Base-by-base conservation (phyloP, 176 grass and related monocot genomes). In the Metroxylon sagu region DNA sequence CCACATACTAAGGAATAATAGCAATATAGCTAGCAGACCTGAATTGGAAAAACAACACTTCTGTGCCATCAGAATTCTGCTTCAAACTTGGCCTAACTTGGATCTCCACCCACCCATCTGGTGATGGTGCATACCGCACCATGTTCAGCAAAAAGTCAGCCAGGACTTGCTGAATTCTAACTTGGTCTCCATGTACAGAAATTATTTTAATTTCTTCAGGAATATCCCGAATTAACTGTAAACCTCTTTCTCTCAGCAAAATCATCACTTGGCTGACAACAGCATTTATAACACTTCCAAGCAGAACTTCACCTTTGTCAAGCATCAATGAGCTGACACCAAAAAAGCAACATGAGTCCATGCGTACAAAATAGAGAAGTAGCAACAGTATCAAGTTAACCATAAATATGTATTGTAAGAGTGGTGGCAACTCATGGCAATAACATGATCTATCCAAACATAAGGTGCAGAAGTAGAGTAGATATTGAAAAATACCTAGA, bases 201-300 rank as follows among this genome's bases (percentile, higher is more conserved):
- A 80, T 65, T 25, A 76, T 81, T 81, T 92, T 97, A 59, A 92
- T 88, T 85, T 97, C 87, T 64, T 92, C 93, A 73, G 93, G 93
- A 70, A 97, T 91, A 74, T 97, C 84, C 65, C 93, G 80, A 61
- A 97, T 92, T 68, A 97, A 74, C 72, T 97, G 81, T 61, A 97
- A 67, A 53, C 80, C 87, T 70, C 52, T 97, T 77, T 97, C 81
- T 82, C 84, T 85, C 65, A 97, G 74, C 59, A 83, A 78, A 77
- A 91, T 67, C 93, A 97, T 91, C 53, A 85, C 93, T 88, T 97
- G 93, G 66, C 87, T 91, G 19, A 97, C 84, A 75, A 97, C 84
- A 75, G 87, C 81, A 64, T 97, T 88, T 59, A 97, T 86, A 49
- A 91, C 76, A 67, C 64, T 80, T 65, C 76, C 93, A 54, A 97